Base-by-base conservation (phyloP, 495 filamentous ascomycete genomes). In the Aspergillus bridgeri region DNA sequence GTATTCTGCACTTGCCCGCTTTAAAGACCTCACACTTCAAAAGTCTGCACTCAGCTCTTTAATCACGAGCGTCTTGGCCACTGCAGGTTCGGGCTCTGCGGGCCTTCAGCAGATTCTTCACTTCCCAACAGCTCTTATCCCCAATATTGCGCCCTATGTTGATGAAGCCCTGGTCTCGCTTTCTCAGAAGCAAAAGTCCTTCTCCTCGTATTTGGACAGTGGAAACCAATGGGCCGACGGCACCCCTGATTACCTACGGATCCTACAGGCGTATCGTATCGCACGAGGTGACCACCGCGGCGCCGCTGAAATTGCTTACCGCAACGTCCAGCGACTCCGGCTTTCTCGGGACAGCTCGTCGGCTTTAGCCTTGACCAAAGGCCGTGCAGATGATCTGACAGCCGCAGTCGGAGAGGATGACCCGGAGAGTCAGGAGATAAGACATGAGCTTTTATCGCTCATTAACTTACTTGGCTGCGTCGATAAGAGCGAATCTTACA, bases 391-490 rank as follows among this genome's bases (percentile, higher is more conserved):
- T 62, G 74, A 80, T 42, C 69, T 79, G 9, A 79, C 82, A 52
- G 79, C 82, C 17, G 78, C 76, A 9, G 58, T 83, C 33, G 33
- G 33, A 75, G 58, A 82, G 75, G 71, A 75, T 49, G 80, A 83
- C 60, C 75, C 75, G 1, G 76, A 81, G 50, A 83, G 81, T 61
- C 75, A 79, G 55, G 79, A 79, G 48, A 68, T 87, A 27, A 68
- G 75, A 42, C 72, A 82, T 45, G 86, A 87, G 61, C 93, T 96
- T 58, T 68, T 97, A 9, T 81, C 87, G 55, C 78, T 98, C 42
- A 92, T 98, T 74, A 98, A 98, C 67, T 83, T 89, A 4, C 75
- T 98, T 60, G 85, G 83, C 49, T 94, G 89, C 57, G 90, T 96
- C n/a, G 82, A 86, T 38, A 76, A 85, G 59, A 85, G 89, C 61